These are phyloP conservation scores for Dothideomycetidae sp. DNA, from an alignment of 2,329 filamentous ascomycete species.

Conservation along the genomic window DNA sequence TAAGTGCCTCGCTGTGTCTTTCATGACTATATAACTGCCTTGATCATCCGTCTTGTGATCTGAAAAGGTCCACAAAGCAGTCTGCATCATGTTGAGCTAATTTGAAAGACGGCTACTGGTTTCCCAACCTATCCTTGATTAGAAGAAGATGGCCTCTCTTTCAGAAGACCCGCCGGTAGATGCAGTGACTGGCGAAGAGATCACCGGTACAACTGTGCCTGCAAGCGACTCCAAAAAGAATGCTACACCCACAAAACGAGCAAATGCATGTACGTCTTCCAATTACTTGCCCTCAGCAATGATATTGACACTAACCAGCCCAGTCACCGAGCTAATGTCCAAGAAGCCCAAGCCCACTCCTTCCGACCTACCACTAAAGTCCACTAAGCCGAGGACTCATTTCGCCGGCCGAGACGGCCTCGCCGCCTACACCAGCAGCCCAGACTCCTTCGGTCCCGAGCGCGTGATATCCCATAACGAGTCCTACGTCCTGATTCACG, in stretches of 20 bases:
- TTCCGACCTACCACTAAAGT: conserved; percentile 14
- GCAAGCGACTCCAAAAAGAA: background rate
- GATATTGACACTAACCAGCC: conserved; percentile 9
- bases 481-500: conserved; percentile 64
- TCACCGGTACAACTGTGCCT: conserved; percentile 11
- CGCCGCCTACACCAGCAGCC: conserved; percentile 50
- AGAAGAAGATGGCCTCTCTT: no score
- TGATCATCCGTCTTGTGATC: no score
- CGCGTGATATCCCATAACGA: conserved; percentile 52
- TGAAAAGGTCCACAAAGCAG: no score
- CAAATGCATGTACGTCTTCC: conserved; percentile 10
- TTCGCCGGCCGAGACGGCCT: conserved; percentile 46
- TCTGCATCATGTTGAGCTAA: no score
- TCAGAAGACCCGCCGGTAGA: conserved; percentile 6
- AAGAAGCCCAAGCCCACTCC: conserved; percentile 24
- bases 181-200: conserved; percentile 12
- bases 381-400: conserved; percentile 17
- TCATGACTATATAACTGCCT: no score
- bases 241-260: conserved; percentile 2
- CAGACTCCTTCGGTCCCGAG: conserved; percentile 43
- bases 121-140: no score
- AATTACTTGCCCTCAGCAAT: background rate
- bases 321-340: conserved; percentile 36
- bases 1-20: no score
- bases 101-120: no score